These are phyloP conservation scores for Phylloporus gajari DNA, from an alignment of 1,284 basidiomycete species.

Conservation along the genomic window DNA sequence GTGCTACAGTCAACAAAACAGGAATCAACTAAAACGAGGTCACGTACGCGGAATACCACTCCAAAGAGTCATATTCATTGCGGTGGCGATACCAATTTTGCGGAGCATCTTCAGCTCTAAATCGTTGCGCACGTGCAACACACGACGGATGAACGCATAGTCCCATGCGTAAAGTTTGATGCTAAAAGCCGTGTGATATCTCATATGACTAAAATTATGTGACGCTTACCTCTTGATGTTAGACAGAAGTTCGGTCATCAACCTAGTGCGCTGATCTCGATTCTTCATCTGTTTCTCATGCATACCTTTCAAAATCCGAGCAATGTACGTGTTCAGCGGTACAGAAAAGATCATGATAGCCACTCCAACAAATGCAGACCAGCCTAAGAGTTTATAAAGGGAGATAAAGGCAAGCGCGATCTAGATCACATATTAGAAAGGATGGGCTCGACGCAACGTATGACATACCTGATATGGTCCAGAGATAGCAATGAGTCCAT, in stretches of 20 bases:
- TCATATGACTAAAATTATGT: neutral
- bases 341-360: slow-evolving; percentile 88
- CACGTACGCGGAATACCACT: slow-evolving; percentile 67
- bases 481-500: slow-evolving; percentile 73
- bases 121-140: slow-evolving; percentile 85
- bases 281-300: slow-evolving; percentile 90
- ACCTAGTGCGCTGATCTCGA: slow-evolving; percentile 77
- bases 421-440: slow-evolving; percentile 46
- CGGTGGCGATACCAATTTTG: slow-evolving; percentile 81
- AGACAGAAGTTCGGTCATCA: slow-evolving; percentile 85
- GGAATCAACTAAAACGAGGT: slow-evolving; percentile 62
- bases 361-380: slow-evolving; percentile 93
- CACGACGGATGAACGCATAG: slow-evolving; percentile 81
- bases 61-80: slow-evolving; percentile 72
- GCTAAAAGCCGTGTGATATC: slow-evolving; percentile 44
- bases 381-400: slow-evolving; percentile 88
- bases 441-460: neutral
- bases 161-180: slow-evolving; percentile 91
- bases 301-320: slow-evolving; percentile 79
- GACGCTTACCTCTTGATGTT: slow-evolving; percentile 84
- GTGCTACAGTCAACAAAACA: slow-evolving; percentile 50
- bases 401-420: slow-evolving; percentile 91
- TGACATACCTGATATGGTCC: slow-evolving; percentile 71
- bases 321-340: slow-evolving; percentile 84
- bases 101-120: slow-evolving; percentile 84